Evolutionary conservation across 1,139 yeast genomes (phyloP).

Genomic region (Debaryomyces singareniensis): DNA sequence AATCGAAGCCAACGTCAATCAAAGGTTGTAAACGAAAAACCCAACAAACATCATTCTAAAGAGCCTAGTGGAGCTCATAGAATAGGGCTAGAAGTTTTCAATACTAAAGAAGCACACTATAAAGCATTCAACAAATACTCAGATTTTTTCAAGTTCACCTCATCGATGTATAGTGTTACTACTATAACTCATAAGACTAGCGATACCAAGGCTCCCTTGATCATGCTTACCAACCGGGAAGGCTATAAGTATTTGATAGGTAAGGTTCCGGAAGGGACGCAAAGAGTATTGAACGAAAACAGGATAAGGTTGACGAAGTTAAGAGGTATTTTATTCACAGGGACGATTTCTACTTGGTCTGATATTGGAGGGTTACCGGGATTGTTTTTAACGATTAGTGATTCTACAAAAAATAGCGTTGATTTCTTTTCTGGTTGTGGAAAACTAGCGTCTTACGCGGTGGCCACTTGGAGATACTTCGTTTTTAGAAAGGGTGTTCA

Average conservation of each 20-base stretch:
- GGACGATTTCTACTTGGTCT: constrained; percentile 60
- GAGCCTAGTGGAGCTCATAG: constrained; percentile 17
- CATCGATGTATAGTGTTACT: constrained; percentile 29
- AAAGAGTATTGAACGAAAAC: constrained; percentile 57
- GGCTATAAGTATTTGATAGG: constrained; percentile 73
- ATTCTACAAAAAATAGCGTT: constrained; percentile 56
- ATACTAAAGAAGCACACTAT: constrained; percentile 4
- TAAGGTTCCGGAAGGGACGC: constrained; percentile 79
- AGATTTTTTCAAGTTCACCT: constrained; percentile 11
- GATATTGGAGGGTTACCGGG: constrained; percentile 90
- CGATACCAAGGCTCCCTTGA: constrained; percentile 55
- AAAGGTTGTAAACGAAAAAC: no score
- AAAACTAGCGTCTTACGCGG: constrained; percentile 43
- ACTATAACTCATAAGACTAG: constrained; percentile 53
- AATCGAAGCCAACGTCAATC: no score
- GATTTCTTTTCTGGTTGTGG: constrained; percentile 33
- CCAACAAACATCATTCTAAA: no score
- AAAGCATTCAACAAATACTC: constrained; percentile 8
- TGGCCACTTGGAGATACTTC: constrained; percentile 81
- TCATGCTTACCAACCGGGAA: constrained; percentile 42
- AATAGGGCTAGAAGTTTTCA: constrained; percentile 7
- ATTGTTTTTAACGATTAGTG: constrained; percentile 74
- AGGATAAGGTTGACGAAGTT: constrained; percentile 50
- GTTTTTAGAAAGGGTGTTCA: constrained; percentile 77
- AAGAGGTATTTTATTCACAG: constrained; percentile 67